These are phyloP conservation scores for Vicia faba DNA, from an alignment of 306 rosid genomes.

Conservation along the genomic window DNA sequence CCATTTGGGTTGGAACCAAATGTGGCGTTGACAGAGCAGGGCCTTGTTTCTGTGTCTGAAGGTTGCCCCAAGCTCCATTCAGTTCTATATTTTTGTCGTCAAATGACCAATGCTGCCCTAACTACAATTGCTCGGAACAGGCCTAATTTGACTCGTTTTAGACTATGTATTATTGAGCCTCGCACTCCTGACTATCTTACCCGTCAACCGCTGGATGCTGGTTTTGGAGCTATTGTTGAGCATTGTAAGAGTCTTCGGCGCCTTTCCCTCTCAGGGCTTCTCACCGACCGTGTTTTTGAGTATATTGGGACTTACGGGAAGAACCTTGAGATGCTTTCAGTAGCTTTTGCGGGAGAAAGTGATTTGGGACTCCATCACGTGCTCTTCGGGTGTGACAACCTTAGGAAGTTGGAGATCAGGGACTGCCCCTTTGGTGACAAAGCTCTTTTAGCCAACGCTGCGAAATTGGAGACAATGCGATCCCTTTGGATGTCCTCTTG, in stretches of 20 bases:
- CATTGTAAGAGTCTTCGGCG: constrained; percentile 90
- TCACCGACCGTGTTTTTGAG: constrained; percentile 83
- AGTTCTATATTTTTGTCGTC: constrained; percentile 93
- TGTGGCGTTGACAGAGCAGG: constrained; percentile 81
- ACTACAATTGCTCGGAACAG: constrained; percentile 74
- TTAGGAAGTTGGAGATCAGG: constrained; percentile 94
- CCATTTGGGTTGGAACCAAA: constrained; percentile 72
- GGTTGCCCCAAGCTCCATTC: constrained; percentile 97
- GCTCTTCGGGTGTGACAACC: constrained; percentile 91
- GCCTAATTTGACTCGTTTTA: constrained; percentile 84
- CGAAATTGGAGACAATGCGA: constrained; percentile 99
- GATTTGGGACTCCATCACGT: constrained; percentile 92
- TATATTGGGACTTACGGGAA: constrained; percentile 70
- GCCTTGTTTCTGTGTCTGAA: constrained; percentile 85
- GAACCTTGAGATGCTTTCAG: constrained; percentile 95
- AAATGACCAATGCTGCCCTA: constrained; percentile 86
- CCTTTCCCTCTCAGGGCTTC: constrained; percentile 85
- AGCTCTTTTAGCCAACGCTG: constrained; percentile 98
- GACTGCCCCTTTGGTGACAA: constrained; percentile 99
- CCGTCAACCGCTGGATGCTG: constrained; percentile 67
- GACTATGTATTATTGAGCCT: constrained; percentile 93
- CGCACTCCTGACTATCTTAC: constrained; percentile 73
- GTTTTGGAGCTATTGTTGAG: constrained; percentile 98
- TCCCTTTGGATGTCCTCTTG: constrained; percentile 99
- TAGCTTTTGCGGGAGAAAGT: constrained; percentile 96